These are phyloP conservation scores for Hapsidospora chrysogenum DNA, from an alignment of 495 filamentous ascomycete genomes.

Conservation along the genomic window DNA sequence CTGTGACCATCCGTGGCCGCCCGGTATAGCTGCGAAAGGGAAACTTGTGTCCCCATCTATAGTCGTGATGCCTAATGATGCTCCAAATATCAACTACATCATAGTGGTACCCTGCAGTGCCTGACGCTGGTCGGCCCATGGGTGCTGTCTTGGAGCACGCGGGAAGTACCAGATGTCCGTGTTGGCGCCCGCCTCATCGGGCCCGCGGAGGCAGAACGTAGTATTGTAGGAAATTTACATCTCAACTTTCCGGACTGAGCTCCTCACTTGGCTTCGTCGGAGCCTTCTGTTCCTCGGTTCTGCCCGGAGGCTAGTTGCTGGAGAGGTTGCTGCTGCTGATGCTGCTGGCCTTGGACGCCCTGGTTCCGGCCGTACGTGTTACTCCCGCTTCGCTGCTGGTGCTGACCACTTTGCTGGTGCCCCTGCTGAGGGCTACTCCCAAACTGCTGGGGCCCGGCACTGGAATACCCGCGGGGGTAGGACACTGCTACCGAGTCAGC, in stretches of 20 bases:
- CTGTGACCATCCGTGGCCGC: too few relatives aligned
- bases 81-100: neutral
- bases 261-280: constrained; percentile 18
- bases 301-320: constrained; percentile 11
- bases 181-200: too few relatives aligned
- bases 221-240: constrained; percentile 2
- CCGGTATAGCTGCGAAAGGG: too few relatives aligned
- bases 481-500: constrained; percentile 28
- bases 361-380: constrained; percentile 33
- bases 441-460: constrained; percentile 42
- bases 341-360: constrained; percentile 32
- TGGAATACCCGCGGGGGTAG: constrained; percentile 41
- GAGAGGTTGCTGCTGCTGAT: constrained; percentile 2
- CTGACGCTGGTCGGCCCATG: neutral
- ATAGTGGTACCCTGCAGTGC: constrained; percentile 1
- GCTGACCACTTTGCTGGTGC: constrained; percentile 40
- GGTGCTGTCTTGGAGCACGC: neutral
- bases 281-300: constrained; percentile 13
- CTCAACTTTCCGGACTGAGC: neutral
- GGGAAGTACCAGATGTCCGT: neutral
- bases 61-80: too few relatives aligned
- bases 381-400: constrained; percentile 39
- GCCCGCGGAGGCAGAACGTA: neutral
- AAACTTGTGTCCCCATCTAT: too few relatives aligned
- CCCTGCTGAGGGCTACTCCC: constrained; percentile 46